Percentiles rank a stretch among this genome's conserved stretches.
Evolutionary conservation across 2,329 filamentous ascomycete species (phyloP).

Genomic region (Fusarium sarcochroum): DNA sequence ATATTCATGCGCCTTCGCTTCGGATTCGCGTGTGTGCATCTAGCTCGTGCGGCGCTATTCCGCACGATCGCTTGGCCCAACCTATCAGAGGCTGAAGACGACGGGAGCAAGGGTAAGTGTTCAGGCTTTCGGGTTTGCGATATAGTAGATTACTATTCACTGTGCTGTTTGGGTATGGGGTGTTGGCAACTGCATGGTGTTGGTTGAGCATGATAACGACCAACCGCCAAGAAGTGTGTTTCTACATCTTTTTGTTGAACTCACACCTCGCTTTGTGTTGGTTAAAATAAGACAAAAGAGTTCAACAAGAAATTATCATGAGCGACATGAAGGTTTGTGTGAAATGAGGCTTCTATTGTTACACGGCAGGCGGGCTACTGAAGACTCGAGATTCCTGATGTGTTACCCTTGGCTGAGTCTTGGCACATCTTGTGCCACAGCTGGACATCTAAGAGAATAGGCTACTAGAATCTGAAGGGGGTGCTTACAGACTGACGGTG

Average conservation of each 20-base stretch:
- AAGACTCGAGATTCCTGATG: slow-evolving; percentile 19
- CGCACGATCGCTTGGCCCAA: slow-evolving; percentile 31
- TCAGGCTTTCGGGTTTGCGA: neutral
- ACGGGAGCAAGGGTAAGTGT: slow-evolving; percentile 15
- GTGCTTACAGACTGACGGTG: neutral
- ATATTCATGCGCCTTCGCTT: slow-evolving; percentile 33
- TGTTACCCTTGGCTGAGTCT: slow-evolving; percentile 6
- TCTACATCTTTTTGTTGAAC: neutral
- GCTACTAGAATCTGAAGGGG: neutral
- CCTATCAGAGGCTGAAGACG: slow-evolving; percentile 28
- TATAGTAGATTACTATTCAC: neutral
- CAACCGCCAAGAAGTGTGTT: neutral
- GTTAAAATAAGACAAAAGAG: slow-evolving; percentile 5
- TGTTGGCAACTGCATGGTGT: neutral
- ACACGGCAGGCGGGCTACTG: neutral
- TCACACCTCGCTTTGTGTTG: neutral
- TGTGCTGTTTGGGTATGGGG: neutral
- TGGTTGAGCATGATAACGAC: neutral
- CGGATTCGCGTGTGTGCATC: slow-evolving; percentile 15
- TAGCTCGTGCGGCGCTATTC: slow-evolving; percentile 30
- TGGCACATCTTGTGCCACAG: slow-evolving; percentile 5
- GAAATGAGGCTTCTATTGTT: neutral
- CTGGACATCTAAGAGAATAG: slow-evolving; percentile 1
- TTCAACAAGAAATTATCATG: neutral
- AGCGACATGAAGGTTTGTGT: neutral